phyloP scores from a whole-genome alignment of 768 basidiomycete genomes.

The Grammothele lineata region DNA sequence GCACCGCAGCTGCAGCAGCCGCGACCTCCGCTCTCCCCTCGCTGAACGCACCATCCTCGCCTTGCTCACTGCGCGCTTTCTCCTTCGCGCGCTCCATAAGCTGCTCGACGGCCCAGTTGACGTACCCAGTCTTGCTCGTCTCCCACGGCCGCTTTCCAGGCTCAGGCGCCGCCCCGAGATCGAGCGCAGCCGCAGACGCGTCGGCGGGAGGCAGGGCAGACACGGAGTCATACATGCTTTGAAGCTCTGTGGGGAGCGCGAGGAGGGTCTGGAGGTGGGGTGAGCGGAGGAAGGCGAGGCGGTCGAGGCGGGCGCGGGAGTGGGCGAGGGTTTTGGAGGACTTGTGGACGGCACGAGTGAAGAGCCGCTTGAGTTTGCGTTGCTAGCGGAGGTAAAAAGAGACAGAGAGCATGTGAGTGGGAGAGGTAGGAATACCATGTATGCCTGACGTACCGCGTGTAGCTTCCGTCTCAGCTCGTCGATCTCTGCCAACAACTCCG shows the following conservation, averaged over 20 bases:
- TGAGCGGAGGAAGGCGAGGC: constrained; percentile 41
- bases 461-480: constrained; percentile 63
- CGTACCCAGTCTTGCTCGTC: constrained; percentile 66
- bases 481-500: constrained; percentile 57
- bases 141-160: constrained; percentile 79
- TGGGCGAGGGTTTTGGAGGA: constrained; percentile 43
- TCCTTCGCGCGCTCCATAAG: constrained; percentile 35
- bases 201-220: constrained; percentile 41
- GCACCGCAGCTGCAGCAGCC: constrained; percentile 13
- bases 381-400: constrained; percentile 42
- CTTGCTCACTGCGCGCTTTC: constrained; percentile 12
- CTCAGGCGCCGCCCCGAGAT: constrained; percentile 30
- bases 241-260: constrained; percentile 37
- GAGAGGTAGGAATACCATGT: not conserved
- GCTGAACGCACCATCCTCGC: constrained; percentile 6
- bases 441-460: constrained; percentile 63
- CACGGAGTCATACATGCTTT: constrained; percentile 42
- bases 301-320: constrained; percentile 40
- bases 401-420: not conserved
- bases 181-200: constrained; percentile 8
- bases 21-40: constrained; percentile 21
- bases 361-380: constrained; percentile 57
- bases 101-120: constrained; percentile 70
- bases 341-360: constrained; percentile 46
- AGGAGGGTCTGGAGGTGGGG: constrained; percentile 38